Base-by-base conservation (phyloP, 805 yeast species). In the Barnettozyma wickerhamii region DNA sequence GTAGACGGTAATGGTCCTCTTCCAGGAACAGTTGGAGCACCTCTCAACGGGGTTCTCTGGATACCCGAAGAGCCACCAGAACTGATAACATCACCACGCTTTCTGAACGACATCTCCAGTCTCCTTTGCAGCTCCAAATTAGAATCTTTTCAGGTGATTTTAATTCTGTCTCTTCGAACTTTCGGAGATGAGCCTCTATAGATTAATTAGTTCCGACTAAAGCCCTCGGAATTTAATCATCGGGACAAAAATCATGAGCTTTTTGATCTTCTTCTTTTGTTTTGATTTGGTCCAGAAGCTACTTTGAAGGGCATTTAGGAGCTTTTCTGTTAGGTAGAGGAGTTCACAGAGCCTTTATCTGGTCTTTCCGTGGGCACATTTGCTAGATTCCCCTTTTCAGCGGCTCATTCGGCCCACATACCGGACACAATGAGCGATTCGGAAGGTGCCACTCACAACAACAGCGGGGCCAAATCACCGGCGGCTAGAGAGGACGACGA, bases 31-130 rank as follows among this genome's bases (percentile, higher is more conserved):
- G 46, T 43, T 19, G 23, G 28, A 6, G 27, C 24, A 6, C 33
- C 29, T 30, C 40, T 40, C 21, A 35, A 18, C 6, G 54, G 54
- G 4, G 51, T 53, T n/a, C 52, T 46, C 10, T 19, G 29, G 4
- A 41, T 42, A 19, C 38, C 35, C 6, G 30, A 23, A n/a, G 37
- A 36, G 12, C 29, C 33, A 18, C 42, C 41, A 14, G 23, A 15
- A 18, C 19, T 33, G 15, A 72, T 60, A 5, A 73, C 69, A 31
- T 78, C 83, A 19, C 78, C 72, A 61, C 83, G 66, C 49, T 69
- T 76, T 51, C 81, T 70, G 49, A 78, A 78, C 1, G 84, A 77
- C 84, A 78, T 77, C 12, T 2, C 12, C 12, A 12, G 26, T 9
- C 26, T 9, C n/a, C n/a, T n/a, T n/a, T n/a, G n/a, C n/a, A n/a